Conservation (phyloP, 208 protist genomes). For the Porcisia deanei region DNA sequence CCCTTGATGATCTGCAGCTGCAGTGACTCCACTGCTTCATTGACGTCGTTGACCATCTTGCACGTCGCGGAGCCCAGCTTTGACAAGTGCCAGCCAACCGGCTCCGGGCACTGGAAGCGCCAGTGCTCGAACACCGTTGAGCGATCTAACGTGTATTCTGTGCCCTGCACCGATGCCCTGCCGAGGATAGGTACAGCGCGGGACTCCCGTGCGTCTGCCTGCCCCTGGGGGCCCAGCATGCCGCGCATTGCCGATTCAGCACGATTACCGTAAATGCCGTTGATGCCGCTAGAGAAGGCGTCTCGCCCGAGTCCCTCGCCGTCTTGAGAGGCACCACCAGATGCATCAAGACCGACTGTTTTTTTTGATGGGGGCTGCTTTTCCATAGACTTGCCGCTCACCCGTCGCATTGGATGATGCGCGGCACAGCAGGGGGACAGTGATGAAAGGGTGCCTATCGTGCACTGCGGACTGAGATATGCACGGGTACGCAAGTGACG, state of each 20-base stretch:
- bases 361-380: conserved; percentile 41
- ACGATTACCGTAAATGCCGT: conserved; percentile 77
- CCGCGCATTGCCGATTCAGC: conserved; percentile 79
- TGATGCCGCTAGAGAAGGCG: conserved; percentile 60
- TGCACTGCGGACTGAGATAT: not conserved
- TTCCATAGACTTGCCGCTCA: conserved; percentile 40
- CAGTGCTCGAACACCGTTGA: conserved; percentile 89
- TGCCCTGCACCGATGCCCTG: conserved; percentile 68
- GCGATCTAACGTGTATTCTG: conserved; percentile 75
- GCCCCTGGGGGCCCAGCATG: conserved; percentile 83
- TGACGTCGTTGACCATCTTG: conserved; percentile 86
- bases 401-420: not conserved
- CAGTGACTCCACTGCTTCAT: conserved; percentile 82
- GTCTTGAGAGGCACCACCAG: conserved; percentile 14
- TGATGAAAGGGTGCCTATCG: not conserved
- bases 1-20: conserved; percentile 91
- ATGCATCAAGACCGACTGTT: conserved; percentile 35
- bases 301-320: conserved; percentile 30
- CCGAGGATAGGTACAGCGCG: conserved; percentile 83
- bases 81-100: conserved; percentile 83
- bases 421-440: not conserved
- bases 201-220: conserved; percentile 75
- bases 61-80: conserved; percentile 82
- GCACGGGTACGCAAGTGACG: not conserved
- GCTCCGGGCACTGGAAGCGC: conserved; percentile 62